These are phyloP conservation scores for Talaromyces ruber DNA, from an alignment of 495 filamentous ascomycete species.

Conservation along the genomic window DNA sequence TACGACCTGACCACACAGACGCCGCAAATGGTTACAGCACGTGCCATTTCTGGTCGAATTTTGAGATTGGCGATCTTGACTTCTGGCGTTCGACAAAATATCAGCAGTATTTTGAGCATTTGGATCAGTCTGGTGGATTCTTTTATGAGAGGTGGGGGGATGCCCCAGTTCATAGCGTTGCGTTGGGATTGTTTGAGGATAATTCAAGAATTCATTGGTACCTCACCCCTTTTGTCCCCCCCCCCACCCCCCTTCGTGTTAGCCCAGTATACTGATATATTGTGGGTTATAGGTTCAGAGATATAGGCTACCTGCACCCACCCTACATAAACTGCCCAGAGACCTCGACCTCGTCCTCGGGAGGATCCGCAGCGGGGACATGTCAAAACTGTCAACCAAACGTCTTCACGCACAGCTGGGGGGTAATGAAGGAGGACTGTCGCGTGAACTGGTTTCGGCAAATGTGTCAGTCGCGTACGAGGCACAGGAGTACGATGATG, in stretches of 20 bases:
- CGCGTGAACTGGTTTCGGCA: slow-evolving; percentile 94
- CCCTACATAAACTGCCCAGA: slow-evolving; percentile 98
- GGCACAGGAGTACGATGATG: not conserved
- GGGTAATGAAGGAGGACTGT: slow-evolving; percentile 85
- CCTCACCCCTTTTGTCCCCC: slow-evolving; percentile 21
- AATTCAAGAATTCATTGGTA: slow-evolving; percentile 89
- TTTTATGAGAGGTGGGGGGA: slow-evolving; percentile 94
- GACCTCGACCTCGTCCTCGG: slow-evolving; percentile 40
- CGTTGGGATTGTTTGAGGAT: slow-evolving; percentile 90
- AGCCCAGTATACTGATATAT: slow-evolving; percentile 7
- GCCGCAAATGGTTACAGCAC: slow-evolving; percentile 90
- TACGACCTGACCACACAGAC: slow-evolving; percentile 68
- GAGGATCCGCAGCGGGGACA: slow-evolving; percentile 32
- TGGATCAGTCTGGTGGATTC: slow-evolving; percentile 84
- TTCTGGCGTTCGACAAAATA: slow-evolving; percentile 92
- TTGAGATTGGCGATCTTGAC: slow-evolving; percentile 90
- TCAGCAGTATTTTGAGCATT: slow-evolving; percentile 91
- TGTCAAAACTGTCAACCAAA: slow-evolving; percentile 83
- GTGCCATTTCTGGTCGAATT: slow-evolving; percentile 99
- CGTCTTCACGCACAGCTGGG: slow-evolving; percentile 75
- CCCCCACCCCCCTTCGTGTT: slow-evolving; percentile 4
- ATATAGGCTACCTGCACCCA: slow-evolving; percentile 97
- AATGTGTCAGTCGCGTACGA: slow-evolving; percentile 39
- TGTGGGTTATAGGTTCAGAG: slow-evolving; percentile 70
- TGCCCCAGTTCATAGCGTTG: slow-evolving; percentile 89